Conservation (phyloP, 495 filamentous ascomycete species). For the Penicillium samsonianum region DNA sequence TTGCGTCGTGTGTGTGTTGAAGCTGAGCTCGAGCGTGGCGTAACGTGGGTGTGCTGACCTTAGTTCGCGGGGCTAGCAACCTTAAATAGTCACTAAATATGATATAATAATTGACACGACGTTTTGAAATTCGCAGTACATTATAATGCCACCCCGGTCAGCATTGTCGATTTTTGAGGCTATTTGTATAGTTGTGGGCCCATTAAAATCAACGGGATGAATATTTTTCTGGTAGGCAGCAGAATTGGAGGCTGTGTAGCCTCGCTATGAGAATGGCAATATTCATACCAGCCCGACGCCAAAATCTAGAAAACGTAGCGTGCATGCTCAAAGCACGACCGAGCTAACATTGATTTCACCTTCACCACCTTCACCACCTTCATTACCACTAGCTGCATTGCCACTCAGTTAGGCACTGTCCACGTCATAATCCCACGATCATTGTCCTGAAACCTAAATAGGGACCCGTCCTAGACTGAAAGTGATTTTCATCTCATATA, state of each 20-base stretch:
- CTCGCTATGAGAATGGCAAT: constrained; percentile 1
- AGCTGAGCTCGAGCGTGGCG: background rate
- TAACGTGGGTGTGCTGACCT: background rate
- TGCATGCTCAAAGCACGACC: background rate
- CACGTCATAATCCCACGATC: too few species aligned
- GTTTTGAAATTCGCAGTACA: background rate
- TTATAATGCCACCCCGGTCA: background rate
- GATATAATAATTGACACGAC: background rate
- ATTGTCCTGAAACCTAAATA: too few species aligned
- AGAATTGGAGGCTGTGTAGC: background rate
- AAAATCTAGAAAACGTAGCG: background rate
- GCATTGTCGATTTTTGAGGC: background rate
- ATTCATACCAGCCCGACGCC: background rate
- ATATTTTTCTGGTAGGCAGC: background rate
- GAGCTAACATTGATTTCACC: too few species aligned
- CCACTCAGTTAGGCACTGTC: too few species aligned
- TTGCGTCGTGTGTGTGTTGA: background rate
- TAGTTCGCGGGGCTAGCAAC: background rate
- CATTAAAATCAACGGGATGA: background rate
- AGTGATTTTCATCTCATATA: too few species aligned
- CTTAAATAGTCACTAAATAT: background rate
- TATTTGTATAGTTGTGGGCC: background rate
- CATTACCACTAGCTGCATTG: too few species aligned
- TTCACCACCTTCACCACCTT: too few species aligned
- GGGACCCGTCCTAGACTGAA: too few species aligned